Evolutionary conservation across 2,329 filamentous ascomycete species (phyloP), one percentile per base, ranked within the genome.

Genomic region (Pestalotiopsis sp.): DNA sequence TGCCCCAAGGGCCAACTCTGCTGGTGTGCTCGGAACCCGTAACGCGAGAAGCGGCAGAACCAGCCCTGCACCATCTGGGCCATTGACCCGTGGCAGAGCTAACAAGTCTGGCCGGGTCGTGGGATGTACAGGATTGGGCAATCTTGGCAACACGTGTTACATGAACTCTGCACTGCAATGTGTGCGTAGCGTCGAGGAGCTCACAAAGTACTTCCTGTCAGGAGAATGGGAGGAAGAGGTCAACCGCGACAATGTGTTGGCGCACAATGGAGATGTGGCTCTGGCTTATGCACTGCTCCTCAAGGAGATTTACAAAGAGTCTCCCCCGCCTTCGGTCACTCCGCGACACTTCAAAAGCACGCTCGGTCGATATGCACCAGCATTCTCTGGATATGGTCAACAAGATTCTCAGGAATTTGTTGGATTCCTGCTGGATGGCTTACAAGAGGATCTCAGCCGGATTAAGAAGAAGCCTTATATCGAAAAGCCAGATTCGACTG

Each of bases 111-210:
- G 92, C 11, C 90, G 90, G 71, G 89, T 89, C 13, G 81, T 90
- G 41, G 96, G 96, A 39, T 92, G 91, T 56, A 92, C 95, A 57
- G 96, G 96, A 41, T 84, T 99, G 66, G 90, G 89, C 72, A 99
- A 99, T 76, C 84, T 99, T 14, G 96, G 96, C 63, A 99, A 99
- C 76, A 98, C 96, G 0, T 99, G 96, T 81, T 99, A 99, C 82
- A 98, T 98, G 95, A 98, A 98, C 80, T 97, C 95, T 25, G 96
- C 96, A 11, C 85, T 98, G 67, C 96, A 99, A 78, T 99, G 96
- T 78, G 89, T 99, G 65, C 91, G 95, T 65, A 97, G 94, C 74
- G 94, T 98, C 0, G 94, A 97, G 77, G 96, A 99, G 80, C 83
- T 99, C 72, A 95, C 94, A 4, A 91, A 94, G 76, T 99, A 97